Evolutionary conservation across 1,284 basidiomycete species (phyloP).

Genomic region (Ustilago crameri): DNA sequence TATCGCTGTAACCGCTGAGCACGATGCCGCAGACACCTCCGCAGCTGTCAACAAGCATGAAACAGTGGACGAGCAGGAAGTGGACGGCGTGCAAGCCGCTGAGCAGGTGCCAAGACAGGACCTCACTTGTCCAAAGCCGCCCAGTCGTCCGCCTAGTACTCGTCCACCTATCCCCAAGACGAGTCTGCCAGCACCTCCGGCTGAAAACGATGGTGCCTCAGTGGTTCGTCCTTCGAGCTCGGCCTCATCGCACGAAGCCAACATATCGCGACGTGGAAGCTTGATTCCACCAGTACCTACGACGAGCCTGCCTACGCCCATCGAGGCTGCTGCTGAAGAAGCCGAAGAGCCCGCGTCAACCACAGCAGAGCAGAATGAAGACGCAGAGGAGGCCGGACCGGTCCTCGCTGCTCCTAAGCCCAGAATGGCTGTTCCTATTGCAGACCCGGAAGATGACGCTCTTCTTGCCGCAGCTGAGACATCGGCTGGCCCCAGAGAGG

Average conservation of each 20-base stretch:
- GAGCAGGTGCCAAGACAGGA: slow-evolving; percentile 13
- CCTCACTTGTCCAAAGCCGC: slow-evolving; percentile 30
- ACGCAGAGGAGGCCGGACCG: slow-evolving; percentile 11
- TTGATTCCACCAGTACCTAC: slow-evolving; percentile 31
- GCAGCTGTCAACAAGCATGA: slow-evolving; percentile 2
- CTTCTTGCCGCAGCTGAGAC: slow-evolving; percentile 38
- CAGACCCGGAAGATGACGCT: slow-evolving; percentile 54
- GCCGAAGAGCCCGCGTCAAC: not conserved
- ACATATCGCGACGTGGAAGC: slow-evolving; percentile 17
- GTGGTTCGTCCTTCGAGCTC: slow-evolving; percentile 26
- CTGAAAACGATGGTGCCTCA: slow-evolving; percentile 10
- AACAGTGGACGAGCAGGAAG: not conserved
- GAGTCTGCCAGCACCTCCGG: slow-evolving; percentile 32
- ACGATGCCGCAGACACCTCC: slow-evolving; percentile 1
- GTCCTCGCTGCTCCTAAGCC: slow-evolving; percentile 54
- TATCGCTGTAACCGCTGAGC: slow-evolving; percentile 3
- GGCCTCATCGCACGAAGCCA: not conserved
- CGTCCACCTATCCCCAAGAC: slow-evolving; percentile 55
- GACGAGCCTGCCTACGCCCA: slow-evolving; percentile 11
- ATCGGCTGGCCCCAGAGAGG: slow-evolving; percentile 1
- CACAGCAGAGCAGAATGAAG: slow-evolving; percentile 6
- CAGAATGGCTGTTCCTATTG: slow-evolving; percentile 46
- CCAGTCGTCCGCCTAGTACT: slow-evolving; percentile 51
- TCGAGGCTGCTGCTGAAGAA: slow-evolving; percentile 13
- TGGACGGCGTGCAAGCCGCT: not conserved